Conservation (phyloP, 164 flowering plant genomes). For the Euptelea pleiosperma region DNA sequence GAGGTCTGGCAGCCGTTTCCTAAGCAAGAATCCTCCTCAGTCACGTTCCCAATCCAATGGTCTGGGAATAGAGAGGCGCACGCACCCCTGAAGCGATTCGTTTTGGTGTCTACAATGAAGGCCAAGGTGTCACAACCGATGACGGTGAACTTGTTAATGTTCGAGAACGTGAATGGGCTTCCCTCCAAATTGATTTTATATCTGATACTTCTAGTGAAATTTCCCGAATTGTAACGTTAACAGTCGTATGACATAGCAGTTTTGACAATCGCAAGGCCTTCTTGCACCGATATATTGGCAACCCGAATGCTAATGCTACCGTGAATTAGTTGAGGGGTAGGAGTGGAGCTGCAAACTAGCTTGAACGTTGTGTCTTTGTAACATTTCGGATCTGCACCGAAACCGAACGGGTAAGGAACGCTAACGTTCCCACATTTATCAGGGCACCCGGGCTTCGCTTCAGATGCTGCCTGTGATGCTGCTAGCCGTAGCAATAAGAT, state of each 20-base stretch:
- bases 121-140: conserved; percentile 3
- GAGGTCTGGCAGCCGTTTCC: background rate
- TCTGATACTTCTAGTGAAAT: no score
- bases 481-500: background rate
- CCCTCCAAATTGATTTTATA: background rate
- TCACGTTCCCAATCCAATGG: background rate
- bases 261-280: background rate
- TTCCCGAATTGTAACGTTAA: background rate
- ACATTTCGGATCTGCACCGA: background rate
- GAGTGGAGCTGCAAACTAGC: background rate
- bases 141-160: background rate
- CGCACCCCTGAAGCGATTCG: background rate
- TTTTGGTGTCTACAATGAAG: background rate
- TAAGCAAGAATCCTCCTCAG: background rate
- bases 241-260: background rate
- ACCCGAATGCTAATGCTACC: background rate
- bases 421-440: background rate
- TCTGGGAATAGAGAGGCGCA: background rate
- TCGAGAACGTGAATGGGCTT: conserved; percentile 1
- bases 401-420: conserved; percentile 8
- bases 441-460: background rate
- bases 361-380: background rate
- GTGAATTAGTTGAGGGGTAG: background rate
- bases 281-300: background rate
- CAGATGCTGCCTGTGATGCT: background rate